Conservation (phyloP, 106 monocot species). For the Dioscorea alata region DNA sequence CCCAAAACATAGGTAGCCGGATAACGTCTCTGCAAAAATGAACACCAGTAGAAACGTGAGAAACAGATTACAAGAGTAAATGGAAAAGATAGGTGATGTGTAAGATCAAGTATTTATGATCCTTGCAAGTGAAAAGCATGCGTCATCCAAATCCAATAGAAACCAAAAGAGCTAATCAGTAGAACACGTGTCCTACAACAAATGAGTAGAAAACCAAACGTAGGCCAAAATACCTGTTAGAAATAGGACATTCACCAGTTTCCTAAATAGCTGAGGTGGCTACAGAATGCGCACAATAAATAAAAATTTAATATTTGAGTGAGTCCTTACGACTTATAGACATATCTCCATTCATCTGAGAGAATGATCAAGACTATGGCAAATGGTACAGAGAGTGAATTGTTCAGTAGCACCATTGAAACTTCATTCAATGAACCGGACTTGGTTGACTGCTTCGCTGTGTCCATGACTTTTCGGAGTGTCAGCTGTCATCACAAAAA, state of each 20-base stretch:
- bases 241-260: no score
- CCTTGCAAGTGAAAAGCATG: no score
- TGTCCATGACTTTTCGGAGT: slow-evolving; percentile 61
- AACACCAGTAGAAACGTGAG: background rate
- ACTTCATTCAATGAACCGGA: slow-evolving; percentile 71
- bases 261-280: no score
- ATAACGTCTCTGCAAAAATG: slow-evolving; percentile 34
- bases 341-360: slow-evolving; percentile 55
- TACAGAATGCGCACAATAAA: no score
- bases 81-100: no score
- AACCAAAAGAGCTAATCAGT: no score
- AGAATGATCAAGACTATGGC: slow-evolving; percentile 37
- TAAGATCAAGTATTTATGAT: no score
- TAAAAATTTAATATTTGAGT: slow-evolving; percentile 1
- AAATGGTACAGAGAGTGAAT: slow-evolving; percentile 55
- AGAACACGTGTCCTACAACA: no score
- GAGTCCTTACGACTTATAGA: slow-evolving; percentile 47
- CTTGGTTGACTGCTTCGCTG: slow-evolving; percentile 51
- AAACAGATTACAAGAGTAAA: background rate
- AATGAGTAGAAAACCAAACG: no score
- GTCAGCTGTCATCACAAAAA: slow-evolving; percentile 34
- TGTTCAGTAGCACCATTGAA: slow-evolving; percentile 73
- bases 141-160: no score
- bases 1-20: slow-evolving; percentile 54
- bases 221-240: no score